Conservation (phyloP, 2,329 filamentous ascomycete species). For the Xylariaceae sp. region DNA sequence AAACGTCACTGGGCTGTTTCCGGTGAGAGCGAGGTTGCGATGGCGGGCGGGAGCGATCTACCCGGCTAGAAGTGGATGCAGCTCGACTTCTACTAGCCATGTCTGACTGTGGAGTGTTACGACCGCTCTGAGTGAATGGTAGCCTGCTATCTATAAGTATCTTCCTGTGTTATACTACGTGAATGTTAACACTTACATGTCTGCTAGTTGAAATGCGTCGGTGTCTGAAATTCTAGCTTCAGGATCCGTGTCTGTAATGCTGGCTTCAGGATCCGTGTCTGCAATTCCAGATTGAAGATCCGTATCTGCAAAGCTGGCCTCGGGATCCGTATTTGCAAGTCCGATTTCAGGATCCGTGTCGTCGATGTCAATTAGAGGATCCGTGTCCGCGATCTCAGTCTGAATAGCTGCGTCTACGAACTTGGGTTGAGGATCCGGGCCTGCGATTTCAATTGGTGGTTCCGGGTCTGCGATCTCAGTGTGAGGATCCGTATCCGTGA, state of each 20-base stretch:
- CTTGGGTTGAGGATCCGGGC: too few relatives aligned
- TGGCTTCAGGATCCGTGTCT: too few relatives aligned
- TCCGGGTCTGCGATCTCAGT: not conserved
- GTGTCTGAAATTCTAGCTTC: not conserved
- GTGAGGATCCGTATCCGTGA: too few relatives aligned
- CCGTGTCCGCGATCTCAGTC: too few relatives aligned
- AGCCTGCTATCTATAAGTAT: conserved; percentile 15
- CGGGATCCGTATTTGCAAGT: too few relatives aligned
- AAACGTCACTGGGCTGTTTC: not conserved
- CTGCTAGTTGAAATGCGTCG: not conserved
- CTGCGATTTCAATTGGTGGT: too few relatives aligned
- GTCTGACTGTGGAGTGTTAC: not conserved
- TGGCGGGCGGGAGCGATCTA: not conserved
- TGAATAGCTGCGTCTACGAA: too few relatives aligned
- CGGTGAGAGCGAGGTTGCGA: not conserved
- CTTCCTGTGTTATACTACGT: not conserved
- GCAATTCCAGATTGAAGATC: not conserved
- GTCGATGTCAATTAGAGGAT: not conserved
- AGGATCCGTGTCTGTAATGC: not conserved
- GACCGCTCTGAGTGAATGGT: not conserved
- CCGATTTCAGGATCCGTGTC: too few relatives aligned
- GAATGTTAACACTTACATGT: conserved; percentile 13
- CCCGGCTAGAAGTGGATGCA: not conserved
- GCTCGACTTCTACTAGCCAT: conserved; percentile 1
- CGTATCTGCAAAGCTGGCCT: too few relatives aligned